Percentiles rank a stretch among this genome's conserved stretches.
These are phyloP conservation scores for Phycomyces nitens DNA, from an alignment of 192 early-diverging fungal genomes.

Conservation along the genomic window DNA sequence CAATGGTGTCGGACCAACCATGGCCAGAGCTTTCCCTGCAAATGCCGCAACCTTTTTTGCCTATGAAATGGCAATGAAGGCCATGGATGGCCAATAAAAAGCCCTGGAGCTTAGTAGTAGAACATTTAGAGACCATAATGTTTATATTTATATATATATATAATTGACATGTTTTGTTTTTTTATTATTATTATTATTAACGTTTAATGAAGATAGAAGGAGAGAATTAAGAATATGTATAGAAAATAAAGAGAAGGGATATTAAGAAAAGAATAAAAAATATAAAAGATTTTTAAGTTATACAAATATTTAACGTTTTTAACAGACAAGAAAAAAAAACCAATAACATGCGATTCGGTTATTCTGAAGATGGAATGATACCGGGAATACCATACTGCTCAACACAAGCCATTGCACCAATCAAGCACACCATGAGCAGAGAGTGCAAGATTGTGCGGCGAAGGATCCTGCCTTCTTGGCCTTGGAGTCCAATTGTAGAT, in stretches of 20 bases:
- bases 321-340: too few species aligned
- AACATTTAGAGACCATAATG: too few species aligned
- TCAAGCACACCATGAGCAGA: conserved; percentile 25
- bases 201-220: neutral
- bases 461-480: conserved; percentile 30
- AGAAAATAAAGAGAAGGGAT: too few species aligned
- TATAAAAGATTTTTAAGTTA: neutral
- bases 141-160: too few species aligned
- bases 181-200: neutral
- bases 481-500: conserved; percentile 33
- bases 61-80: conserved; percentile 61
- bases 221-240: too few species aligned
- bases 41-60: conserved; percentile 83
- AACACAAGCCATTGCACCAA: conserved; percentile 31
- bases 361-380: conserved; percentile 13
- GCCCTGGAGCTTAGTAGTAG: too few species aligned
- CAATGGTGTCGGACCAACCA: conserved; percentile 79
- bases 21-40: conserved; percentile 78
- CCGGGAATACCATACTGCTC: conserved; percentile 33
- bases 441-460: conserved; percentile 36
- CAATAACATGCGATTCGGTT: neutral
- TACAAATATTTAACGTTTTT: neutral
- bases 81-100: conserved; percentile 13
- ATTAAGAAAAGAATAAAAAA: neutral
- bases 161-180: neutral